Evolutionary conservation across 2,329 filamentous ascomycete species (phyloP), one percentile per base, ranked within the genome.

Genomic region (Trichoderma sp.): DNA sequence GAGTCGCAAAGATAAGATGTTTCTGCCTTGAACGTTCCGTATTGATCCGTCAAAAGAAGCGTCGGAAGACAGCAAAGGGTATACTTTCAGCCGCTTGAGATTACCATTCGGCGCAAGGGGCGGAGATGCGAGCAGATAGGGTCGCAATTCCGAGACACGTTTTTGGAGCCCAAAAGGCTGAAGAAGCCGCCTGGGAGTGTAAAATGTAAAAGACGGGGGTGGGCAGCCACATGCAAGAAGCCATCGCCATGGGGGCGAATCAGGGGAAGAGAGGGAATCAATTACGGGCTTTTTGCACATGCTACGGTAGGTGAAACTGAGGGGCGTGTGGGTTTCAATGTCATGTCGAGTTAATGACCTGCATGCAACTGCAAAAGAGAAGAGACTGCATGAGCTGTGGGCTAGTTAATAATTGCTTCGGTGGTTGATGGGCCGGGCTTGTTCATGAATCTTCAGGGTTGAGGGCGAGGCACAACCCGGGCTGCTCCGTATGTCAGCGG

Each of bases 91-190:
- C 68, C 68, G 68, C 68, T 15, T 20, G 32, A 28, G 20, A 34
- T 34, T 34, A 28, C 30, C 6, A 63, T 30, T 63, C 47, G 68
- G 61, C 43, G 11, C 58, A n/a, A 47, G 57, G 32, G 32, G 47
- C 66, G 66, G 55, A 58, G 34, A 64, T 70, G 61, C 47, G 58
- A 69, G 53, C 62, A 53, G 71, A 70, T 65, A 70, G 59, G 66
- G 30, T 30, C 61, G 62, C 69, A 55, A 59, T 9, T 13, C 71
- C 71, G 71, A 72, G 68, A 26, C 53, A 57, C 17, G n/a, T 17
- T 32, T 43, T 47, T 63, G n/a, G 39, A 43, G 50, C 47, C 30
- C 39, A 59, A 59, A 34, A 58, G 57, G 17, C 55, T 53, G 63
- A 63, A 23, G 36, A 68, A 15, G 17, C 32, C 13, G 59, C 43